Evolutionary conservation across 768 basidiomycete species (phyloP), one percentile per base, ranked within the genome.

Genomic region (Hericium coralloides): DNA sequence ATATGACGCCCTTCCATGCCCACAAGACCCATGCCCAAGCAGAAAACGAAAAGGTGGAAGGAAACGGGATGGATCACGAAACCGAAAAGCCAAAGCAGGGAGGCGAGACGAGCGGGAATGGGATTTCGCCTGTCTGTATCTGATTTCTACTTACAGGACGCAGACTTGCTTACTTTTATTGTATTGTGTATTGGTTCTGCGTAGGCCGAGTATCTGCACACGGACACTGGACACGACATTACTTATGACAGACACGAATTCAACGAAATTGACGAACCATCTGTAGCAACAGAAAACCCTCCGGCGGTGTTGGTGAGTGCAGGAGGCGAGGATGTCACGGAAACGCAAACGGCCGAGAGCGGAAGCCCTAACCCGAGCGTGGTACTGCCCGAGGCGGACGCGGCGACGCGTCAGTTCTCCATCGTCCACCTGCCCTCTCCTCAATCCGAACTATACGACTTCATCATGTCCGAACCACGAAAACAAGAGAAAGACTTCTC

Each of bases 401-500:
- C 59, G 59, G 64, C 67, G 70, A 72, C 70, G 70, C 70, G 70
- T 72, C 70, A 72, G 65, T 31, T 31, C 31, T 70, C 67, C 39
- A 50, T 12, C 31, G 17, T 14, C 20, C 18, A 23, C 26, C 20
- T 36, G 10, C 15, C 36, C 38, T 37, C 55, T 15, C 25, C 12
- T 38, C 18, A 36, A 8, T 41, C 56, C 36, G 69, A 67, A 66
- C 63, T 65, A 67, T 68, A 63, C 73, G 62, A 65, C 55, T 75
- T 74, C 70, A 79, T 70, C 65, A 91, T 90, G 89, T 76, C 87
- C 43, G 89, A 91, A 15, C 2, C 63, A 79, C 84, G 74, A 88
- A 52, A 89, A 71, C 86, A 90, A 71, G 89, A 92, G 68, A 85
- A 82, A 68, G 95, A 98, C 68, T 97, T 78, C 63, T 87, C 91